Evolutionary conservation across 2,329 filamentous ascomycete genomes (phyloP), one percentile per base, ranked within the genome.

Genomic region (Fusarium palustre): DNA sequence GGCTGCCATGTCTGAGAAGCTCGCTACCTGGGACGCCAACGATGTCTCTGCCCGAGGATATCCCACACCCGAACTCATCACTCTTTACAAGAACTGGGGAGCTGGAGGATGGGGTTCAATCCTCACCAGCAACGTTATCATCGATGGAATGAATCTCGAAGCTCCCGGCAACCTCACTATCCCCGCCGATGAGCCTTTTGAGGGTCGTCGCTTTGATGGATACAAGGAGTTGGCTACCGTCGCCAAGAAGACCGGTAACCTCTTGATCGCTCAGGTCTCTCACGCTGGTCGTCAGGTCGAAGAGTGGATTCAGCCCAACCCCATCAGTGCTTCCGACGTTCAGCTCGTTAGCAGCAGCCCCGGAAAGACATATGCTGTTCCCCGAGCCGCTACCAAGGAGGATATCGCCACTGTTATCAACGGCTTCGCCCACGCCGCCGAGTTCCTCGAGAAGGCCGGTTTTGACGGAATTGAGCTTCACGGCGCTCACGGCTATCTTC

Each of bases 291-390:
- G 66, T 24, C 66, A 69, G 11, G 66, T 69, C 22, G 66, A 69
- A 25, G 66, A 61, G 1, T 69, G 66, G 66, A 20, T 69, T 5
- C 57, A 69, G 10, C 66, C 66, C 38, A 57, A 69, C 15, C 64
- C 68, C 3, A 64, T 68, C 24, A 84, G 90, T 70, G 83, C 87
- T 0, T 88, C 88, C 0, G 85, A 87, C 0, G 72, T 90, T 84
- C 71, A 66, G 22, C 62, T 79, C 86, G 5, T 83, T 88, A 64
- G 85, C 73, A 86, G 86, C 73, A 86, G 86, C 0, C 87, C 88
- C 55, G 81, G 83, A 11, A 45, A 43, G 11, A 50, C 18, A 20
- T 69, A 77, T 81, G 48, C 69, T 80, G 74, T 75, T 85, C 61
- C 66, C 1, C 25, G 56, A 18, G 31, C 66, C 1, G 66, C 66